Percentiles rank a stretch among this genome's conserved stretches.
Conservation (phyloP, 305 asterid genomes). For the Rubia peregrina region DNA sequence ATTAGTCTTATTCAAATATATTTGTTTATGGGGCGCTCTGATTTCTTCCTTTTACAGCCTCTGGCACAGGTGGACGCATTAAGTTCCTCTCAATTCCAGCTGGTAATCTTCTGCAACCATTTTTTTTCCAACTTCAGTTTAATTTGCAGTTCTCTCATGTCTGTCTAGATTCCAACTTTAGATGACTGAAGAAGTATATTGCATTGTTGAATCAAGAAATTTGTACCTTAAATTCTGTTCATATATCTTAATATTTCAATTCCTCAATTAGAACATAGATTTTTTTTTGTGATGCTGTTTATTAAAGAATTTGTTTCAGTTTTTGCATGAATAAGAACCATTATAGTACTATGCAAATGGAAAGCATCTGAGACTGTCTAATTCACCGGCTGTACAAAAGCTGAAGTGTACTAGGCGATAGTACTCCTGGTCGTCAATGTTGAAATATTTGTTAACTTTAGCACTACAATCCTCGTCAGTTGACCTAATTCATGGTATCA, state of each 20-base stretch:
- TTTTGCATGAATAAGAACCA: background rate
- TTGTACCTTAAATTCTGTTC: background rate
- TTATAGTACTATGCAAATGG: background rate
- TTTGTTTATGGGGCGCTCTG: background rate
- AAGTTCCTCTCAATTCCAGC: constrained; percentile 63
- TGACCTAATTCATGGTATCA: background rate
- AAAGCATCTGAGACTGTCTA: background rate
- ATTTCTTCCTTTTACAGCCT: constrained; percentile 41
- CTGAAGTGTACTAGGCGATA: background rate
- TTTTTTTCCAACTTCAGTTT: no score
- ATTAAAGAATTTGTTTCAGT: background rate
- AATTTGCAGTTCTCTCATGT: background rate
- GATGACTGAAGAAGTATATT: background rate
- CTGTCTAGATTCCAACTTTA: background rate
- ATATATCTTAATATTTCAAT: background rate
- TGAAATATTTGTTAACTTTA: background rate
- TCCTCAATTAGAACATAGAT: background rate
- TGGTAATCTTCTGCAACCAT: constrained; percentile 36
- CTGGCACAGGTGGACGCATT: constrained; percentile 76
- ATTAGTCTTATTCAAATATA: background rate
- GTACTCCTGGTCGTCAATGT: background rate
- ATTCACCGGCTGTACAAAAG: background rate
- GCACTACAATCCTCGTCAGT: background rate
- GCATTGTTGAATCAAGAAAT: background rate
- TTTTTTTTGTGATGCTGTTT: background rate